These are phyloP conservation scores for Pleurotus cornucopiae DNA, from an alignment of 768 basidiomycete species.

Conservation along the genomic window DNA sequence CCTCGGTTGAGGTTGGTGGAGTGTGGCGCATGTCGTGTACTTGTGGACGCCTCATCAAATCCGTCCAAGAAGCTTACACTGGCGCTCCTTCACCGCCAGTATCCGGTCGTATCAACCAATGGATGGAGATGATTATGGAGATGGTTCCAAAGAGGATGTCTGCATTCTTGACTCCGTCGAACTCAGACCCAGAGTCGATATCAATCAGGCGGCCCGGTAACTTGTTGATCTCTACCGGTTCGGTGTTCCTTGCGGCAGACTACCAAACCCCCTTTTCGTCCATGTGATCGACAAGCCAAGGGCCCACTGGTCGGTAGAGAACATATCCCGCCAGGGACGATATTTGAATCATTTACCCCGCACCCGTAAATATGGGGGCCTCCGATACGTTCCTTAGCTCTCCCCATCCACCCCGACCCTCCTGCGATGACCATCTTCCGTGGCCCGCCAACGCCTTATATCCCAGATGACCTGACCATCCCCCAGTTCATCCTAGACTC, in stretches of 20 bases:
- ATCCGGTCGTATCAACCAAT: no score
- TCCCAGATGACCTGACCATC: slow-evolving; percentile 49
- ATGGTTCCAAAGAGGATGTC: no score
- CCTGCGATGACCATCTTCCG: slow-evolving; percentile 3
- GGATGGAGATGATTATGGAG: no score
- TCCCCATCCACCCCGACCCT: background rate
- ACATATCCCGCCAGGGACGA: slow-evolving; percentile 8
- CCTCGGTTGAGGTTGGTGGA: no score
- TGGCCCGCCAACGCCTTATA: slow-evolving; percentile 26
- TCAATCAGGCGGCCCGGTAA: background rate
- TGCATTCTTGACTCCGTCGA: no score
- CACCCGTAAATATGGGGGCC: background rate
- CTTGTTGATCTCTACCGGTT: background rate
- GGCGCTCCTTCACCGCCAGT: no score
- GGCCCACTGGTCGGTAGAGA: slow-evolving; percentile 1
- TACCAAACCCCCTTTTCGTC: background rate
- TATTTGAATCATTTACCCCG: background rate
- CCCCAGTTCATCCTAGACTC: slow-evolving; percentile 51
- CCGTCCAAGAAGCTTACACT: no score
- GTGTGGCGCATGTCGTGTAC: no score
- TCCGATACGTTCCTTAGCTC: background rate
- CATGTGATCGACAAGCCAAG: background rate
- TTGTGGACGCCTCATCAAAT: no score
- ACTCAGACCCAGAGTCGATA: no score
- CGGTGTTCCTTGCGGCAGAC: background rate